Conservation (phyloP, 495 filamentous ascomycete species). For the Tuber melanosporum region DNA sequence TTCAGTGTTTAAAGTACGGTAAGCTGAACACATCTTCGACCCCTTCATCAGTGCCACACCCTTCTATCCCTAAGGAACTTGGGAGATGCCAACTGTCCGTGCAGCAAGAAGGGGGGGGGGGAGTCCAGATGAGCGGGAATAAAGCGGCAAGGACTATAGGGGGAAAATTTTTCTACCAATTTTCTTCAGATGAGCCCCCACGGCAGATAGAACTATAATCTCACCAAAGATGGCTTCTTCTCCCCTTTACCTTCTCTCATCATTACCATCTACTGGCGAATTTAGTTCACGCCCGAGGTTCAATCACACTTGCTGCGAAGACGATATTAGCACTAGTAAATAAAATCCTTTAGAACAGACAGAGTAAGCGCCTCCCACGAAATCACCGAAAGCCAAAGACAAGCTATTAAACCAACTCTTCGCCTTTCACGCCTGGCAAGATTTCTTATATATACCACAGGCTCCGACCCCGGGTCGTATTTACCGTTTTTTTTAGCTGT, state of each 20-base stretch:
- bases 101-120: not conserved
- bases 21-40: not conserved
- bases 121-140: too few relatives aligned
- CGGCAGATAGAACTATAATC: not conserved
- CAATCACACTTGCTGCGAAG: too few relatives aligned
- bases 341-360: too few relatives aligned
- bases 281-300: too few relatives aligned
- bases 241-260: not conserved
- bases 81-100: not conserved
- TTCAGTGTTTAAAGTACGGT: not conserved
- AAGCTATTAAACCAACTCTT: not conserved
- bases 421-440: not conserved
- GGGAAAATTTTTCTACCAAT: not conserved
- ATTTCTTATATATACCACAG: not conserved
- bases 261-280: too few relatives aligned
- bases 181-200: not conserved
- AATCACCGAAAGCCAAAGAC: too few relatives aligned
- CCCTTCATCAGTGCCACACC: too few relatives aligned
- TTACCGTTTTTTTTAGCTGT: too few relatives aligned
- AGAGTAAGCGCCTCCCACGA: too few relatives aligned
- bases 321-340: too few relatives aligned
- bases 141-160: too few relatives aligned
- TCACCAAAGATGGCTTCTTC: not conserved
- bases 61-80: not conserved
- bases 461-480: too few relatives aligned